phyloP scores from a whole-genome alignment of 805 yeast species.

The Isabelozyma heimii region DNA sequence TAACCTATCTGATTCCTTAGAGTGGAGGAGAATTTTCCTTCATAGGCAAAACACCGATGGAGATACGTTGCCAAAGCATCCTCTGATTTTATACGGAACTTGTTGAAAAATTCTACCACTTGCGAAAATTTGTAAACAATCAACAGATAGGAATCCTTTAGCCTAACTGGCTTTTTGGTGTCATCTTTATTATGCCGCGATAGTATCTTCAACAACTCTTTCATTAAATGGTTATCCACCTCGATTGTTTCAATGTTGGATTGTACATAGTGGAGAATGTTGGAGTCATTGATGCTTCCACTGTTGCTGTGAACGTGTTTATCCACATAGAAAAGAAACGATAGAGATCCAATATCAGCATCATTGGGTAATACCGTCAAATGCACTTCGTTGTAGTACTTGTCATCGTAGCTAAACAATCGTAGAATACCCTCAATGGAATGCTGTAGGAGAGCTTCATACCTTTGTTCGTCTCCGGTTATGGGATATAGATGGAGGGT shows the following conservation, averaged over 20 bases:
- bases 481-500: conserved; percentile 8
- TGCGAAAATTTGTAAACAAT: conserved; percentile 12
- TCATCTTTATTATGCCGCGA: not conserved
- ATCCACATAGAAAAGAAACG: conserved; percentile 6
- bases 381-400: conserved; percentile 6
- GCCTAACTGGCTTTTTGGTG: conserved; percentile 8
- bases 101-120: conserved; percentile 13
- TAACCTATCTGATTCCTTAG: conserved; percentile 12
- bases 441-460: conserved; percentile 9
- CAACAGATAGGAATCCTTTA: conserved; percentile 14
- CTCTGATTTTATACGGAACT: conserved; percentile 15
- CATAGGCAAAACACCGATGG: conserved; percentile 16
- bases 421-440: conserved; percentile 12
- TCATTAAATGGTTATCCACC: not conserved
- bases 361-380: not conserved
- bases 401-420: conserved; percentile 13
- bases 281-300: not conserved
- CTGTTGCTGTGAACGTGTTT: not conserved
- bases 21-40: conserved; percentile 10
- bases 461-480: conserved; percentile 5
- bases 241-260: not conserved
- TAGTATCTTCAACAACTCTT: not conserved
- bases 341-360: conserved; percentile 4
- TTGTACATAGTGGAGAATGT: not conserved
- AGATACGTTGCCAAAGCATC: conserved; percentile 11